Evolutionary conservation across 805 yeast species (phyloP).

Genomic region (Clavispora santaluciae): DNA sequence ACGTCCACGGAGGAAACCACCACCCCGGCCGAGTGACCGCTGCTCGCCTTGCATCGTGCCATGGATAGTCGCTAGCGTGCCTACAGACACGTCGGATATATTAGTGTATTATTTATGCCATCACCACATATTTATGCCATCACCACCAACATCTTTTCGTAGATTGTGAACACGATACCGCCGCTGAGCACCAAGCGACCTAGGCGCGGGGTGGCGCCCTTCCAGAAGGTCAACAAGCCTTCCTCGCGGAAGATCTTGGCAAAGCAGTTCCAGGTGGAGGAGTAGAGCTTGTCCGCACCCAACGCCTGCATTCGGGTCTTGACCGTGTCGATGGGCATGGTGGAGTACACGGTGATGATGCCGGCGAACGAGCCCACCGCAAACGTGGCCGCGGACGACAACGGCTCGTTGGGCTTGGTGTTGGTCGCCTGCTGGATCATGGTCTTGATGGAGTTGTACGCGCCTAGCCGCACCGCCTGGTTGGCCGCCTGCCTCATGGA

Average conservation of each 20-base stretch:
- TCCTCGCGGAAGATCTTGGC: slow-evolving; percentile 75
- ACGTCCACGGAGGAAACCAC: slow-evolving; percentile 8
- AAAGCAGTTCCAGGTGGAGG: slow-evolving; percentile 79
- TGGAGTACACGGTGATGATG: slow-evolving; percentile 80
- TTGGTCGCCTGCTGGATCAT: slow-evolving; percentile 66
- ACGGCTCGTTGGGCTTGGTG: slow-evolving; percentile 64
- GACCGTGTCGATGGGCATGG: slow-evolving; percentile 95
- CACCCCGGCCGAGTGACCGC: background rate
- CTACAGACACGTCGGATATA: too few relatives aligned
- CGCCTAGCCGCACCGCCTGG: slow-evolving; percentile 90
- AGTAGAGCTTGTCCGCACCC: slow-evolving; percentile 66
- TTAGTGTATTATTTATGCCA: slow-evolving; percentile 29
- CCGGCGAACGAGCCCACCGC: slow-evolving; percentile 90
- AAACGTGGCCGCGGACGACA: slow-evolving; percentile 76
- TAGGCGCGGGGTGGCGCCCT: slow-evolving; percentile 95
- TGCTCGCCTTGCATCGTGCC: background rate
- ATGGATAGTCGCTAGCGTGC: background rate
- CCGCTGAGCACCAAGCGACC: slow-evolving; percentile 92
- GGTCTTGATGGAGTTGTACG: slow-evolving; percentile 83
- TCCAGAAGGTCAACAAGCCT: slow-evolving; percentile 91
- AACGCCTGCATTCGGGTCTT: slow-evolving; percentile 96
- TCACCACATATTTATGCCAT: slow-evolving; percentile 36
- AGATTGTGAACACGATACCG: slow-evolving; percentile 94
- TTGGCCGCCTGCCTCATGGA: slow-evolving; percentile 94
- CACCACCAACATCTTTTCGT: slow-evolving; percentile 79